Base-by-base conservation (phyloP, 169 alveolate species). In the Blepharisma undulans region DNA sequence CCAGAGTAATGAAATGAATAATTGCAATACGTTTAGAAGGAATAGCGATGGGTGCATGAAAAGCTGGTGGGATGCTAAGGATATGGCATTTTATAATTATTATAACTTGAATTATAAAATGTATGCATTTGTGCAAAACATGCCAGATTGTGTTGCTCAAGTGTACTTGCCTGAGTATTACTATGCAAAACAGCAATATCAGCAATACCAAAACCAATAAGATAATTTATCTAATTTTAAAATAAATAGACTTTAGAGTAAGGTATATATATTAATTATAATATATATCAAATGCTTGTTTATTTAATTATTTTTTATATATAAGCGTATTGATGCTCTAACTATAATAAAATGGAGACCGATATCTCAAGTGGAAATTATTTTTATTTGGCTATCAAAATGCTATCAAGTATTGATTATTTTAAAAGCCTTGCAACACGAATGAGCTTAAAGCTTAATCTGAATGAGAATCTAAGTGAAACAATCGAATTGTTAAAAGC, bases 21-120 rank as follows among this genome's bases (percentile, higher is more conserved):
- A 78, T 29, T 78, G 86, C 60, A 78, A 78, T 14, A 78, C 86
- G 12, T 27, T 36, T 29, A 78, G 86, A 78, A 78, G 86, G 18
- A 10, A 34, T 32, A 29, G 66, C 10, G 86, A 78, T 78, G 86
- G 86, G 34, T 78, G 86, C 18, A 78, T 78, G 86, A 78, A 32
- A 14, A 78, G 33, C 80, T 74, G 30, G 30, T 25, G 30, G 80
- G 33, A 74, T 29, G 80, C 48, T 29, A 29, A 74, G 30, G 33
- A 74, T 29, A 25, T 7, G 80, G 80, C 29, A 1, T 22, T 25
- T 22, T 74, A 25, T 29, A 74, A 74, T 22, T 74, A 74, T 29
- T 25, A 74, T 14, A 74, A 25, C 48, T 25, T 74, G 30, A 25
- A 74, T 29, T 25, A 22, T 29, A 74, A 74, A 22, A 74, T 25